phyloP scores from a whole-genome alignment of 768 basidiomycete species.

The Termitomyces sp. region DNA sequence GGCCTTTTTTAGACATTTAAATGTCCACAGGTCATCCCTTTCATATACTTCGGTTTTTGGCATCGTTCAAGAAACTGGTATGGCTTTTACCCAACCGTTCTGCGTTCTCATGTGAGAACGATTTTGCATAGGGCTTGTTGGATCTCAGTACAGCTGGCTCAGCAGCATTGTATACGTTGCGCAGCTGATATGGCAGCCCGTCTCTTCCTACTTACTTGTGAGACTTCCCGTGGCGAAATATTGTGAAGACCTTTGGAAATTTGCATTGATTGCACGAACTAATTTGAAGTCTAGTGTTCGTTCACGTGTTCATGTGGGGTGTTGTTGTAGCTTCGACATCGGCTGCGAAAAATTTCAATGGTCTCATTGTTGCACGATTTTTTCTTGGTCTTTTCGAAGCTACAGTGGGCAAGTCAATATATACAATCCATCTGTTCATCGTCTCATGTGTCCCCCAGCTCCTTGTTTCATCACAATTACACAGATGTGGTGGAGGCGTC shows the following conservation, averaged over 20 bases:
- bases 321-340: constrained; percentile 29
- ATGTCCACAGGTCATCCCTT: constrained; percentile 29
- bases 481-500: constrained; percentile 46
- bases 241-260: constrained; percentile 14
- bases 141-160: constrained; percentile 39
- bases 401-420: constrained; percentile 28
- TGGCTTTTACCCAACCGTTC: not conserved
- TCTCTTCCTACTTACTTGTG: constrained; percentile 35
- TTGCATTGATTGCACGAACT: not conserved
- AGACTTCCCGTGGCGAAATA: constrained; percentile 33
- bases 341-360: constrained; percentile 32
- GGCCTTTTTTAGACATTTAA: not conserved
- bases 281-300: constrained; percentile 16
- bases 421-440: constrained; percentile 30
- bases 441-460: constrained; percentile 16
- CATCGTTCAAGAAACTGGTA: constrained; percentile 29
- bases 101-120: too few relatives aligned
- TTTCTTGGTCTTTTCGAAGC: constrained; percentile 44
- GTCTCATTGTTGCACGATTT: constrained; percentile 33
- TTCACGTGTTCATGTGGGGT: constrained; percentile 40
- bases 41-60: constrained; percentile 44
- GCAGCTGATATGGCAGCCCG: constrained; percentile 37
- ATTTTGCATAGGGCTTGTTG: constrained; percentile 25
- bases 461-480: constrained; percentile 45
- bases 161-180: constrained; percentile 39